Conservation (phyloP, 2,329 filamentous ascomycete genomes). For the Xylariaceae sp. region DNA sequence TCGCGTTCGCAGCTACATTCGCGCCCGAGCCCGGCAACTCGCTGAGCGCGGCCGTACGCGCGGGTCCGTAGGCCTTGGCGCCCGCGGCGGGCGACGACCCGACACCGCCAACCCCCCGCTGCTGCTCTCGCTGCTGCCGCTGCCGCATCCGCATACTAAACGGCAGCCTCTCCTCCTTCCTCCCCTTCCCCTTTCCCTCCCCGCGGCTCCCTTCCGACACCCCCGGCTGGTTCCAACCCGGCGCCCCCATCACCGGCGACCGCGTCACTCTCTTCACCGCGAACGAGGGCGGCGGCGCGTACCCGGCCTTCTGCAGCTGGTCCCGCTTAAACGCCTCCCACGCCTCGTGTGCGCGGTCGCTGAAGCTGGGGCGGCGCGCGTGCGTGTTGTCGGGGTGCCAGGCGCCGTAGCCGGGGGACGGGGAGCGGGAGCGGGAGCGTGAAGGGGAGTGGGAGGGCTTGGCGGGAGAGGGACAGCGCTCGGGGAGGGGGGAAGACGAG, state of each 20-base stretch:
- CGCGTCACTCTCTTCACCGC: background rate
- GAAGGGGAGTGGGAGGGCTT: background rate
- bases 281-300: background rate
- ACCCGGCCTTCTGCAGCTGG: slow-evolving; percentile 1
- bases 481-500: background rate
- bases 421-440: slow-evolving; percentile 1
- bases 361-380: slow-evolving; percentile 10
- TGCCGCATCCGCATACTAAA: no score
- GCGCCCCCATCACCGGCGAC: background rate
- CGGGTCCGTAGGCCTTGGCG: no score
- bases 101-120: no score
- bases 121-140: no score
- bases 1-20: no score
- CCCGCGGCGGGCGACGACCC: no score
- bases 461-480: background rate
- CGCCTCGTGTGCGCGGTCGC: background rate
- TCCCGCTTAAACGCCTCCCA: background rate
- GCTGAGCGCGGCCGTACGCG: no score
- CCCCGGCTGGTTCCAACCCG: no score
- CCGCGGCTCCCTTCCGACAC: no score
- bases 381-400: slow-evolving; percentile 10
- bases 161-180: no score
- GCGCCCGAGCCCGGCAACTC: background rate
- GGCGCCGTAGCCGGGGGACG: slow-evolving; percentile 10
- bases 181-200: no score